Percentiles rank a stretch among this genome's conserved stretches.
These are phyloP conservation scores for Lentinula edodes DNA, from an alignment of 768 basidiomycete species.

Conservation along the genomic window DNA sequence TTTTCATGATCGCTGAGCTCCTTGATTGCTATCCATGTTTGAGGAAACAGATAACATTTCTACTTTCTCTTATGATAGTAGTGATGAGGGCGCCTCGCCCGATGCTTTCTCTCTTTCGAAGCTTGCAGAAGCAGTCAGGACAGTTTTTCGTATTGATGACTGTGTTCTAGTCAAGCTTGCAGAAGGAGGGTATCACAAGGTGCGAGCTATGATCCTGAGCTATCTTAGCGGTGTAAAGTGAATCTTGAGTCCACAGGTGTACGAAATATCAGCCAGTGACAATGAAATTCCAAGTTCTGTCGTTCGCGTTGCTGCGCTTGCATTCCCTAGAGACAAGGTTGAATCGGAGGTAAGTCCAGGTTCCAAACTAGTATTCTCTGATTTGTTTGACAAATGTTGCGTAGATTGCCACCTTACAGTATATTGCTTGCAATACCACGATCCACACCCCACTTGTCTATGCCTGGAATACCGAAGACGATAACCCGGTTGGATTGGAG, in stretches of 20 bases:
- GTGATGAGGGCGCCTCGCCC: not conserved
- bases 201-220: not conserved
- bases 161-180: slow-evolving; percentile 10
- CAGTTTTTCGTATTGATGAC: not conserved
- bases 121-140: slow-evolving; percentile 8
- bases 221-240: not conserved
- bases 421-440: slow-evolving; percentile 10
- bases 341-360: slow-evolving; percentile 13
- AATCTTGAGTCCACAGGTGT: slow-evolving; percentile 5
- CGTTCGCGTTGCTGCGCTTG: slow-evolving; percentile 12
- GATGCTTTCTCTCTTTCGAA: slow-evolving; percentile 6
- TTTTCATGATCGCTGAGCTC: too few species aligned
- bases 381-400: not conserved
- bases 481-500: slow-evolving; percentile 13
- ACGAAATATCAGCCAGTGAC: slow-evolving; percentile 6
- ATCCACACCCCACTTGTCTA: slow-evolving; percentile 12
- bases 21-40: not conserved
- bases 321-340: slow-evolving; percentile 16
- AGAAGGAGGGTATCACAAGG: slow-evolving; percentile 16
- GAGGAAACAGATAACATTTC: not conserved
- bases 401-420: slow-evolving; percentile 16
- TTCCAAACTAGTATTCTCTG: not conserved
- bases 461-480: slow-evolving; percentile 11
- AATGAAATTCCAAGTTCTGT: not conserved
- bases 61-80: slow-evolving; percentile 11